Base-by-base conservation (phyloP, 179 eudicot species). In the Spergularia azorica region DNA sequence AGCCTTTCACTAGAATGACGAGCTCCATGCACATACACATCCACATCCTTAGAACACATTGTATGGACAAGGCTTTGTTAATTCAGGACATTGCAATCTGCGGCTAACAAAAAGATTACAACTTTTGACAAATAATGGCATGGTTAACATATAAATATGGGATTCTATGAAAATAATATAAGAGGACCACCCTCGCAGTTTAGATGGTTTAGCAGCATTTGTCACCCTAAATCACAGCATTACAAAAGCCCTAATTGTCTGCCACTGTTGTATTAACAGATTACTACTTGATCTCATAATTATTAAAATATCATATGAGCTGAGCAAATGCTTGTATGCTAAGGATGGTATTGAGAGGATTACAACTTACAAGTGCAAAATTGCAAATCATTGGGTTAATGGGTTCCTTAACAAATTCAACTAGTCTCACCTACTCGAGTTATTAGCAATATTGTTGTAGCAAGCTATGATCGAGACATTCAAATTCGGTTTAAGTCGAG, bases 161-260 rank as follows among this genome's bases (percentile, higher is more conserved):
- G 32, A 26, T 26, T 26, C 32, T 26, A 26, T 26, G 32, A 26
- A 2, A 2, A 26, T 26, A 26, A 26, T 26, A 26, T 26, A 26
- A 26, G 32, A 26, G 82, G 79, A 63, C 82, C 75, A 79, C 70
- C 14, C 12, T 68, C 64, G 82, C 79, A 74, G 76, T 75, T 80
- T 80, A 54, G 5, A 75, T 80, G 79, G 79, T 41, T 74, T 60
- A 79, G 78, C 70, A 68, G 32, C 82, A 79, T 74, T 75, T 80
- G 83, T 71, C 79, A 70, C 18, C 83, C 71, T 62, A 15, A 75
- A 70, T 64, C 15, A 8, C 21, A 69, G 52, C 71, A 69, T 4
- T 56, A 0, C 3, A 51, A 73, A 54, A 9, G 8, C 50, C 67
- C 21, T 67, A 11, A 1, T n/a, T 79, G 83, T 80, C 76, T 75